phyloP scores from a whole-genome alignment of 2,329 filamentous ascomycete species.

The Lithohypha guttulata region DNA sequence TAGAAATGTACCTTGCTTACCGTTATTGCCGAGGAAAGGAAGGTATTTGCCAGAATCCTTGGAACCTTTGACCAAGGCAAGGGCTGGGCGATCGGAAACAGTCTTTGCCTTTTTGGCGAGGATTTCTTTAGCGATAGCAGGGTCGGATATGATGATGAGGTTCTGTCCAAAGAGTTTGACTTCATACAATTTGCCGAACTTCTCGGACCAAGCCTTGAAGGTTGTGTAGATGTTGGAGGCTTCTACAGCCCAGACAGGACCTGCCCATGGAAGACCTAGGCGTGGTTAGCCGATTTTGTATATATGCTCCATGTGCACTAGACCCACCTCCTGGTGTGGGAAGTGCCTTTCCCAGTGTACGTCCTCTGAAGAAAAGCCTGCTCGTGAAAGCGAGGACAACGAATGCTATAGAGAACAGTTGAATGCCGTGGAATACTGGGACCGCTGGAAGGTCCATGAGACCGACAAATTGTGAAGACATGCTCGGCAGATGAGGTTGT shows the following conservation, averaged over 20 bases:
- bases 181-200: conserved; percentile 34
- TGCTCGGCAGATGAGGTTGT: too few species aligned
- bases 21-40: conserved; percentile 5
- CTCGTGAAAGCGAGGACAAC: not conserved
- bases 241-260: conserved; percentile 5
- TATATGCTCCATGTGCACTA: not conserved
- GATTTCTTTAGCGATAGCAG: conserved; percentile 34
- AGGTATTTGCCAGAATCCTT: conserved; percentile 8
- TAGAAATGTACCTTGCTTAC: not conserved
- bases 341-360: conserved; percentile 1
- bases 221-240: conserved; percentile 28
- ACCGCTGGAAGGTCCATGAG: too few species aligned
- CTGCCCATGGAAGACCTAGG: conserved; percentile 1
- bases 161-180: conserved; percentile 34
- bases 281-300: not conserved
- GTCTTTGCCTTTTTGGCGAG: conserved; percentile 30
- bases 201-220: conserved; percentile 30
- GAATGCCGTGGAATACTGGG: not conserved
- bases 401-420: not conserved
- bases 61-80: conserved; percentile 6
- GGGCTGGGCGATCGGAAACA: conserved; percentile 27
- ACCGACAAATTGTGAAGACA: too few species aligned
- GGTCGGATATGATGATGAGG: conserved; percentile 30
- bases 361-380: not conserved
- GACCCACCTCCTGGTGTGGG: conserved; percentile 1